A percentile compares a stretch with the other conserved stretches of the same genome.
Evolutionary conservation across 495 filamentous ascomycete genomes (phyloP).

Genomic region (Daldinia concentrica): DNA sequence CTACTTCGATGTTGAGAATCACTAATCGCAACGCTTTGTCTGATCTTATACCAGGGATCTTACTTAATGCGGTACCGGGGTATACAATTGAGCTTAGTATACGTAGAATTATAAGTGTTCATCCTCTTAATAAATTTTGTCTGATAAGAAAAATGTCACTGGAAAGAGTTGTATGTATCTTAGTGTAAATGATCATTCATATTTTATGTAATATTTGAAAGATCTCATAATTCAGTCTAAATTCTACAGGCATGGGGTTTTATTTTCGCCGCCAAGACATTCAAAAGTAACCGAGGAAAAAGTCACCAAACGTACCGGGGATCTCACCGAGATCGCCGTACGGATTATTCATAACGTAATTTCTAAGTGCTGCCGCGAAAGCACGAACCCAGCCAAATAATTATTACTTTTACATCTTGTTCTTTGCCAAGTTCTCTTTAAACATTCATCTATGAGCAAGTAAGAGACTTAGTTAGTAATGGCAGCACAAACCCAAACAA

Average conservation of each 20-base stretch:
- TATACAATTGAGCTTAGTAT: background rate
- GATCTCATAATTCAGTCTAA: background rate
- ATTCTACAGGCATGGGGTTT: background rate
- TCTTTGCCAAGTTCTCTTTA: background rate
- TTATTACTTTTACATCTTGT: background rate
- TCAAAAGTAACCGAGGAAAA: background rate
- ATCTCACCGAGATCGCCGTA: background rate
- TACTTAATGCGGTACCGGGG: background rate
- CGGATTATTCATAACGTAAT: background rate
- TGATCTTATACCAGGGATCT: too few species aligned
- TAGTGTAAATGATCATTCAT: background rate
- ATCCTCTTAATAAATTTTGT: background rate
- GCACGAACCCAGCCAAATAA: background rate
- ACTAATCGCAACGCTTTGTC: too few species aligned
- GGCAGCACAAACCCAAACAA: slow-evolving; percentile 22
- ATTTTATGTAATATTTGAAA: background rate
- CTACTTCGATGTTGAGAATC: too few species aligned
- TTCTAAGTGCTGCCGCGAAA: background rate
- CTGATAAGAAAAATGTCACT: background rate
- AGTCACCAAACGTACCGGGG: background rate
- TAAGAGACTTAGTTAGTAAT: background rate
- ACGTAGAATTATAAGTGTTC: background rate
- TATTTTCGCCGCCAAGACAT: background rate
- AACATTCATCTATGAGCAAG: background rate
- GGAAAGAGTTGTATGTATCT: background rate